Conservation (phyloP, 2,329 filamentous ascomycete genomes). For the Calycina herbarum region DNA sequence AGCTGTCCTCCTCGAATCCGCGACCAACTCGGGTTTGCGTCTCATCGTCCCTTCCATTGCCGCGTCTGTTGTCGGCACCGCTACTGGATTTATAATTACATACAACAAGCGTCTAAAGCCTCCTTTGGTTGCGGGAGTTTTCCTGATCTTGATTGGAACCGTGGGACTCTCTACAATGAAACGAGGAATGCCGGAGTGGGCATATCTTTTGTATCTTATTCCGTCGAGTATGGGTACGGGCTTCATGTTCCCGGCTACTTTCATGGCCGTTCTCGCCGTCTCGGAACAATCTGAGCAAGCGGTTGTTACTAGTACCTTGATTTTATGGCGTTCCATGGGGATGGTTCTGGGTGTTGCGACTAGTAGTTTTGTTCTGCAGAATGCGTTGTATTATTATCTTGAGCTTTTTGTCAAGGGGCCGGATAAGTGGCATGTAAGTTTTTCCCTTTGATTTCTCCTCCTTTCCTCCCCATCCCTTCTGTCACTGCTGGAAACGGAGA, state of each 20-base stretch:
- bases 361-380: slow-evolving; percentile 73
- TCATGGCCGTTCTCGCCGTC: slow-evolving; percentile 62
- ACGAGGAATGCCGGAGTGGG: slow-evolving; percentile 49
- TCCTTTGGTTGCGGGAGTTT: slow-evolving; percentile 53
- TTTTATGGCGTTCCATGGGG: slow-evolving; percentile 71
- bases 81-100: slow-evolving; percentile 63
- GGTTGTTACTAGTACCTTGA: slow-evolving; percentile 68
- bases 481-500: background rate
- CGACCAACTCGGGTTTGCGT: slow-evolving; percentile 71
- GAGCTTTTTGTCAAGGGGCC: slow-evolving; percentile 56
- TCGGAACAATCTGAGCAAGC: slow-evolving; percentile 63
- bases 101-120: slow-evolving; percentile 60
- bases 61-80: slow-evolving; percentile 53
- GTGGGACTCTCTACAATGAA: slow-evolving; percentile 50
- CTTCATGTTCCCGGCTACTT: slow-evolving; percentile 63
- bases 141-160: slow-evolving; percentile 51
- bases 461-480: background rate
- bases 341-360: slow-evolving; percentile 72
- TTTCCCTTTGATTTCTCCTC: no score
- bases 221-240: slow-evolving; percentile 60
- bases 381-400: slow-evolving; percentile 63
- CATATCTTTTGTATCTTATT: slow-evolving; percentile 58
- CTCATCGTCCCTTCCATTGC: slow-evolving; percentile 64
- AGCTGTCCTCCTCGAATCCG: slow-evolving; percentile 67
- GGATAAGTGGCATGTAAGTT: slow-evolving; percentile 49